phyloP scores from a whole-genome alignment of 176 grass and related monocot species.

The Leersia perrieri region DNA sequence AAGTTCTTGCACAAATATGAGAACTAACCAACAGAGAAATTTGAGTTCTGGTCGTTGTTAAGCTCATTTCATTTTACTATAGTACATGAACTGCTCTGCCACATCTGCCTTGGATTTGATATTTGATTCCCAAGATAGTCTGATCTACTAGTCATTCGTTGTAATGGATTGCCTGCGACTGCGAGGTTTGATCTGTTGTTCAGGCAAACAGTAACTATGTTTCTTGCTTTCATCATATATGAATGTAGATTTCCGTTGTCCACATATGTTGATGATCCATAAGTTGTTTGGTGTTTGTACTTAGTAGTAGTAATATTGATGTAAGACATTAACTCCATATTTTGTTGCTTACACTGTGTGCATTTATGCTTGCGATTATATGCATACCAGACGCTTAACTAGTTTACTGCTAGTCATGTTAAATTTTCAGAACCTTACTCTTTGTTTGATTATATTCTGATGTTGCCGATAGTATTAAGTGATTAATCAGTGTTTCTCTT shows the following conservation, averaged over 20 bases:
- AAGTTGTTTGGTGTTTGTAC: not conserved
- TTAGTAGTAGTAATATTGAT: not conserved
- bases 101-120: too few relatives aligned
- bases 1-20: not conserved
- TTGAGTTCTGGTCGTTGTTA: not conserved
- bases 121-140: too few relatives aligned
- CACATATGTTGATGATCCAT: not conserved
- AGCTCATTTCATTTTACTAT: not conserved
- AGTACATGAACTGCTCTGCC: not conserved
- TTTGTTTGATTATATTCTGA: too few relatives aligned
- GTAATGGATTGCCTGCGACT: too few relatives aligned
- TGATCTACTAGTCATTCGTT: too few relatives aligned
- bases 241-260: not conserved
- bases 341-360: not conserved
- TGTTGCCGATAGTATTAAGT: not conserved
- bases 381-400: too few relatives aligned
- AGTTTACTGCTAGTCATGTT: too few relatives aligned
- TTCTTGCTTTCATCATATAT: not conserved
- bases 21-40: not conserved
- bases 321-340: too few relatives aligned
- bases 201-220: too few relatives aligned
- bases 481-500: not conserved
- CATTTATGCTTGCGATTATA: not conserved
- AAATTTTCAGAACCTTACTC: too few relatives aligned
- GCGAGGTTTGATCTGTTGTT: not conserved